phyloP scores from a whole-genome alignment of 2,329 filamentous ascomycete species.

The Aspergillus costaricaensis region DNA sequence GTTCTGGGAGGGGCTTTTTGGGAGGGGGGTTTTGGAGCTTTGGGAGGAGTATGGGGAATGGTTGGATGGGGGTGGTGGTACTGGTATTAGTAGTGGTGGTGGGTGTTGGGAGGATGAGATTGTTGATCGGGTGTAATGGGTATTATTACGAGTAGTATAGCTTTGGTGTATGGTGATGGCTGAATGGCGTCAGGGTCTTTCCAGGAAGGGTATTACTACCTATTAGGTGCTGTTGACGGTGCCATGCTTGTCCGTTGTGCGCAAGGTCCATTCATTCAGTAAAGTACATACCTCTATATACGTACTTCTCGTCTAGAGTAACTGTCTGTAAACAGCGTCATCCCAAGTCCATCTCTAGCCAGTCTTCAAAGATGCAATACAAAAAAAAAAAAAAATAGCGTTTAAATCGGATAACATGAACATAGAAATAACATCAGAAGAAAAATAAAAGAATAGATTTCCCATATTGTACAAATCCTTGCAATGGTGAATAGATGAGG shows the following conservation, averaged over 20 bases:
- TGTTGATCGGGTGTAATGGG: conserved; percentile 19
- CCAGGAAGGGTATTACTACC: neutral
- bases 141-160: neutral
- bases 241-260: neutral
- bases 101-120: conserved; percentile 33
- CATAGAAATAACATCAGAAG: conserved; percentile 33
- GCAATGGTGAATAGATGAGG: conserved; percentile 34
- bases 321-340: neutral
- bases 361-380: neutral
- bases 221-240: no score
- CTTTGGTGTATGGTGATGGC: neutral
- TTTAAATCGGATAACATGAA: conserved; percentile 20
- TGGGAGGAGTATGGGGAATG: conserved; percentile 71
- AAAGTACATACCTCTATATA: conserved; percentile 24
- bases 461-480: conserved; percentile 44
- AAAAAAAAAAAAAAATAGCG: conserved; percentile 20
- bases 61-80: conserved; percentile 39
- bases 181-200: neutral
- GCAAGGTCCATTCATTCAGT: conserved; percentile 19
- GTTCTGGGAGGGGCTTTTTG: conserved; percentile 58
- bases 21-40: conserved; percentile 64
- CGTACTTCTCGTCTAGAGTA: conserved; percentile 10
- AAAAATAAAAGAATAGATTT: conserved; percentile 38
- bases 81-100: conserved; percentile 2
- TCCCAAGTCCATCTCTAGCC: conserved; percentile 15